Conservation (phyloP, 2,329 filamentous ascomycete genomes). For the Pyrenochaeta sp. region DNA sequence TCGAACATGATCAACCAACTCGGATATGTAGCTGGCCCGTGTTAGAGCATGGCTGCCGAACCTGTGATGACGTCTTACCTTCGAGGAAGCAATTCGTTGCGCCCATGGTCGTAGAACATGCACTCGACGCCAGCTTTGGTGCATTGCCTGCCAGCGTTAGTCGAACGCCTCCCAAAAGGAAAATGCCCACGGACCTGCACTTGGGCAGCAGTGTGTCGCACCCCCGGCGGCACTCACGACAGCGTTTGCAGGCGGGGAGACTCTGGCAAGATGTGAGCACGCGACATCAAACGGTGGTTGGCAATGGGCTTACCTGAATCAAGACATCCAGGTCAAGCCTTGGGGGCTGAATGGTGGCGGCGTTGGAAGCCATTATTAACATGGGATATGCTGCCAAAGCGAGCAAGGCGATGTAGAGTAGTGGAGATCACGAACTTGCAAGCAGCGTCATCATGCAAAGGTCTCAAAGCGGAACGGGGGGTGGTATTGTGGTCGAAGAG, state of each 20-base stretch:
- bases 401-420: not conserved
- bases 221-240: slow-evolving; percentile 46
- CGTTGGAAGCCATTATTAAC: slow-evolving; percentile 10
- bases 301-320: slow-evolving; percentile 24
- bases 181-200: slow-evolving; percentile 33
- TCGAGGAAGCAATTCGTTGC: slow-evolving; percentile 39
- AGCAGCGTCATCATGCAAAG: not conserved
- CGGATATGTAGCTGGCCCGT: slow-evolving; percentile 43
- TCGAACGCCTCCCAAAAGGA: slow-evolving; percentile 2
- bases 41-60: slow-evolving; percentile 15
- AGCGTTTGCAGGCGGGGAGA: slow-evolving; percentile 47
- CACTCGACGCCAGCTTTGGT: slow-evolving; percentile 47
- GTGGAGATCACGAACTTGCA: not conserved
- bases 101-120: slow-evolving; percentile 46
- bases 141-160: slow-evolving; percentile 40
- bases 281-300: slow-evolving; percentile 1
- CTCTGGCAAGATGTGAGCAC: slow-evolving; percentile 26
- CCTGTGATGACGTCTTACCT: slow-evolving; percentile 24
- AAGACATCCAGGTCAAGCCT: slow-evolving; percentile 32
- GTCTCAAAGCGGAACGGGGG: too few relatives aligned
- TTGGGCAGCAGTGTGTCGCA: slow-evolving; percentile 48
- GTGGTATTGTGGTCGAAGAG: not conserved
- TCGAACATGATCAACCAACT: slow-evolving; percentile 47
- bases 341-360: not conserved
- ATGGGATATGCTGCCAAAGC: not conserved